Percentiles rank a stretch among this genome's conserved stretches.
Evolutionary conservation across 1,284 basidiomycete genomes (phyloP).

Genomic region (Prillingera fragicola): DNA sequence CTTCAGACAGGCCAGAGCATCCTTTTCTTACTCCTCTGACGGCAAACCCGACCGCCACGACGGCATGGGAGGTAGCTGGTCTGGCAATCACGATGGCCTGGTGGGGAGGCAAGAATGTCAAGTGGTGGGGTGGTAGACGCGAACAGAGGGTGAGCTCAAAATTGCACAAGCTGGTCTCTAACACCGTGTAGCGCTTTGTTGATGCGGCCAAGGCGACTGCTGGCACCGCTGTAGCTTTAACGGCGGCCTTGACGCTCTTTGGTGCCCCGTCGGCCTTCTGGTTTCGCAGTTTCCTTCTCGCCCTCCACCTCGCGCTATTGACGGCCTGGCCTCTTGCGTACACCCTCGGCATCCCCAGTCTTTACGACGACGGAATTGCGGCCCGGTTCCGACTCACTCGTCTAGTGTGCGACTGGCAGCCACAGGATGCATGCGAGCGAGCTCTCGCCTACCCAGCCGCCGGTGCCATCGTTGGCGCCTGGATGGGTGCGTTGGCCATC

Average conservation of each 20-base stretch:
- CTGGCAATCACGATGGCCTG: constrained; percentile 59
- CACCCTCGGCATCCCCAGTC: constrained; percentile 59
- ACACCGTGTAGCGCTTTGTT: constrained; percentile 28
- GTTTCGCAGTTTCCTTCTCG: constrained; percentile 59
- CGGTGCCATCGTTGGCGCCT: constrained; percentile 67
- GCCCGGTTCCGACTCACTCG: constrained; percentile 57
- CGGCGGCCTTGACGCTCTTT: constrained; percentile 59
- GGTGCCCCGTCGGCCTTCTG: constrained; percentile 67
- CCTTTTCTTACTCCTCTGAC: constrained; percentile 64
- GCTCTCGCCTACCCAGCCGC: constrained; percentile 70
- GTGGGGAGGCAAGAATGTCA: constrained; percentile 64
- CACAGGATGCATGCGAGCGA: constrained; percentile 63
- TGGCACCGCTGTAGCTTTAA: constrained; percentile 52
- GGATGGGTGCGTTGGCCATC: constrained; percentile 72
- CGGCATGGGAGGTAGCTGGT: constrained; percentile 60
- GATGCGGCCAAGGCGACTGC: constrained; percentile 34
- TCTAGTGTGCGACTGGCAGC: constrained; percentile 70
- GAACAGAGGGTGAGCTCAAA: constrained; percentile 28
- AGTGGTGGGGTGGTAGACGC: constrained; percentile 49
- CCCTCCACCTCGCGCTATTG: constrained; percentile 64
- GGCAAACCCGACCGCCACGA: constrained; percentile 57
- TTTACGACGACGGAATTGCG: constrained; percentile 34
- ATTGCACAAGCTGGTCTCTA: too few relatives aligned
- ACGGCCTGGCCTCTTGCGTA: constrained; percentile 64
- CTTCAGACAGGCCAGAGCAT: constrained; percentile 58